Conservation (phyloP, 805 yeast species). For the Starmerella bombicola region DNA sequence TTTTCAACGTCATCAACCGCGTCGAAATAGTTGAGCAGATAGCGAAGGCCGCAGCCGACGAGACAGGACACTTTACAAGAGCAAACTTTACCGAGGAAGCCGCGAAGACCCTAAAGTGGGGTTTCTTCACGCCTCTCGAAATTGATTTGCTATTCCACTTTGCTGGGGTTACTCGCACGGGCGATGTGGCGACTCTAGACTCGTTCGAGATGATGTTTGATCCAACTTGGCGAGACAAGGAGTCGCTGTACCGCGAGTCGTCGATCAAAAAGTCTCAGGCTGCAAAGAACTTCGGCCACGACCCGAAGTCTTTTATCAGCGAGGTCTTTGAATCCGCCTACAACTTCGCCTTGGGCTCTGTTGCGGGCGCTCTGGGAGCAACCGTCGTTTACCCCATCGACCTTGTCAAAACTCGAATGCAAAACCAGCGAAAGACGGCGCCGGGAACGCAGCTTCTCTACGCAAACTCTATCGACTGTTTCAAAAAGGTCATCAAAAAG, state of each 20-base stretch:
- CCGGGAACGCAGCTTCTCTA: slow-evolving; percentile 40
- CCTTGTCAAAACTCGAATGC: slow-evolving; percentile 92
- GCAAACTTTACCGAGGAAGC: slow-evolving; percentile 32
- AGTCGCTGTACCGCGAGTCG: slow-evolving; percentile 26
- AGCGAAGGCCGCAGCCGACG: slow-evolving; percentile 26
- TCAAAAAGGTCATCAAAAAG: slow-evolving; percentile 54
- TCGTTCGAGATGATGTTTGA: slow-evolving; percentile 33
- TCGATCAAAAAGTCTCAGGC: slow-evolving; percentile 29
- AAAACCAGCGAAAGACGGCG: slow-evolving; percentile 60
- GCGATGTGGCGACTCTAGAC: slow-evolving; percentile 24
- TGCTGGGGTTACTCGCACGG: slow-evolving; percentile 23
- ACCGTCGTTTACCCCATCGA: slow-evolving; percentile 95
- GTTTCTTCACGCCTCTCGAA: slow-evolving; percentile 35
- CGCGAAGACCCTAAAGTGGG: slow-evolving; percentile 31
- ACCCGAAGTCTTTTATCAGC: slow-evolving; percentile 36
- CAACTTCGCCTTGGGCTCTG: slow-evolving; percentile 79
- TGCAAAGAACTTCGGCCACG: slow-evolving; percentile 31
- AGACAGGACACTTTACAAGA: slow-evolving; percentile 31
- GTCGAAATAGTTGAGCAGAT: slow-evolving; percentile 33
- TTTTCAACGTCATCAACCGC: slow-evolving; percentile 33
- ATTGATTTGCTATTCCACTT: slow-evolving; percentile 35
- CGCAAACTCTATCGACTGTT: slow-evolving; percentile 75
- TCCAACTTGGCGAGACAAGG: slow-evolving; percentile 34
- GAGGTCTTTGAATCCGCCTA: slow-evolving; percentile 71
- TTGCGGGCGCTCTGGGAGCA: slow-evolving; percentile 98